Evolutionary conservation across 495 filamentous ascomycete species (phyloP), one percentile per base, ranked within the genome.

Genomic region (Xylaria bambusicola): DNA sequence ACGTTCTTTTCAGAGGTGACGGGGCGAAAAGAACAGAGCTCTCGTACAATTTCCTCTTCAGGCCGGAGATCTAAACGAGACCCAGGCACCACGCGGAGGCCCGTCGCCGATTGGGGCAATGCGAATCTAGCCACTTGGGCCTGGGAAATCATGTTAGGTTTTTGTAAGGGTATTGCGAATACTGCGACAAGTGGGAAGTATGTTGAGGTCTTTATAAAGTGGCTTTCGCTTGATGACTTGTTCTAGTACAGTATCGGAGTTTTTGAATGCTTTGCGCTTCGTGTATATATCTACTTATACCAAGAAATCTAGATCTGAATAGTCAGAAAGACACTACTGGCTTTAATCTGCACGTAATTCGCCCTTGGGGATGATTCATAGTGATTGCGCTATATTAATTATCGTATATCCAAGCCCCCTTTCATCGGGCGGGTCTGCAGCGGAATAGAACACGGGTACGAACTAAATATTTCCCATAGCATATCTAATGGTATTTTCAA

Each of bases 1-100:
- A 79, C 62, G 40, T 79, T 79, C 58, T 75, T 77, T 57, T 76
- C 75, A 5, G 66, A 72, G 33, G 64, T 69, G 15, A 74, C 51
- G 24, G 69, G 66, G 2, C 57, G 65, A 33, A 61, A 65, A 8
- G 51, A 36, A n/a, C 36, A 51, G 4, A 70, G 55, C 12, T 58
- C 56, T 51, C 21, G 3, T 52, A 63, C 13, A 10, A 70, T 70
- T 18, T 66, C 51, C 3, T 50, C 55, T 55, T 61, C 58, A 15
- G 62, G 56, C 2, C 66, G 66, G 20, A 64, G 50, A 58, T 69
- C 64, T 1, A 69, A 50, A 15, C 40, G 49, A 15, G 53, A 55
- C 18, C 52, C 54, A 3, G 61, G 58, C 33, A 64, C 62, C 0
- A 54, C 60, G 20, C 56, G 60, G 27, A 66, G 63, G 24, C 60